Base-by-base conservation (phyloP, 306 rosid genomes). In the Erythrophleum fordii region DNA sequence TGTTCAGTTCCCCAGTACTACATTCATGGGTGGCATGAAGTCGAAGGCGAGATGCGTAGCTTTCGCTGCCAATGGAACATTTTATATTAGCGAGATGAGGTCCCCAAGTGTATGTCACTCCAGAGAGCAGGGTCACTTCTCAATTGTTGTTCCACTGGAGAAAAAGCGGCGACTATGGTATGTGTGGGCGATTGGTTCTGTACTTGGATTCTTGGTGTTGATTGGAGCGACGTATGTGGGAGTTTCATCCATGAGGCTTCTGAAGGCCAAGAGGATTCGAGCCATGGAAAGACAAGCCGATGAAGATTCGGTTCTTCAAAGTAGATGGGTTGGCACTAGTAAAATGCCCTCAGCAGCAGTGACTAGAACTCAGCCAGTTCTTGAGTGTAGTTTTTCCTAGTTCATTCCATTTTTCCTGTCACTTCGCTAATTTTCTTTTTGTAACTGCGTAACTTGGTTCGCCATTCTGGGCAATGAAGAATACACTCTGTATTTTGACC, bases 291-390 rank as follows among this genome's bases (percentile, higher is more conserved):
- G 86, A 79, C 91, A 93, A 52, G 88, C 91, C 8, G 86, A 74
- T 39, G 97, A 90, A 70, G 97, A 93, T 80, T 86, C 80, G 86
- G 90, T 85, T 69, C 93, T 95, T 44, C 84, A 87, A 55, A 89
- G 90, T 77, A 87, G 94, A 83, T 95, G 97, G 93, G 85, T 91
- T 55, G 87, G 88, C 28, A 69, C 72, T 44, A 89, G 94, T 80
- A 91, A 91, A 86, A 84, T 95, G 95, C 97, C 98, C 52, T 83
- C 87, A 2, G 98, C 97, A 45, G 59, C 89, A 25, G 94, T 78
- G 4, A 91, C 89, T 69, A 91, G 98, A 90, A 92, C 98, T 44
- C 88, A 66, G 72, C 97, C 97, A 2, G 90, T 83, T 75, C 83
- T 90, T 51, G 97, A 93, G 87, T 74, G 75, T 74, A 82, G 83